Base-by-base conservation (phyloP, 1,284 basidiomycete species). In the Moesziomyces antarcticus region DNA sequence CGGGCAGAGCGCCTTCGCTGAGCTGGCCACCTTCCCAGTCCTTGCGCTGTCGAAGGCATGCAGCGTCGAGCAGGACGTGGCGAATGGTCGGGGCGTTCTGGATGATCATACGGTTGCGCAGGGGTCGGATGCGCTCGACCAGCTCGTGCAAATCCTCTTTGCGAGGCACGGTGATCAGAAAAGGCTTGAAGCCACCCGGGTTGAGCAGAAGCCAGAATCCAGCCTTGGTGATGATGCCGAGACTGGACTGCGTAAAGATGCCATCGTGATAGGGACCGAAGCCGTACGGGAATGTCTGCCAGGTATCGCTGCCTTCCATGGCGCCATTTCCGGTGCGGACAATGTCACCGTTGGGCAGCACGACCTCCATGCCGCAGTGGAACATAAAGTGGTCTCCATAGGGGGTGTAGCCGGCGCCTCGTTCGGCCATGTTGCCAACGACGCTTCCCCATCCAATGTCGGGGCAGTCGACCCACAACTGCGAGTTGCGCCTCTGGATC, bases 151-250 rank as follows among this genome's bases (percentile, higher is more conserved):
- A 54, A 35, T 79, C 66, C 7, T 73, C 70, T 35, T 68, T 56
- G 53, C 54, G 44, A 25, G 46, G 56, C 48, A 79, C 62, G 18
- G 77, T 74, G 50, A 76, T 63, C 21, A 73, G 51, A 67, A 77
- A 79, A 27, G 77, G 77, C 40, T 70, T 51, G 30, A 60, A 56
- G 1, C 77, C 77, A 5, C 60, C 66, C 0, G 77, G 77, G 41
- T 71, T 57, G 5, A 70, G 77, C 74, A 79, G 74, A 1, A 79
- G 60, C 61, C 73, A 78, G 37, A 79, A 50, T 21, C 77, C 77
- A 42, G 64, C 61, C 41, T 71, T 77, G 9, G 76, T 79, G 9
- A 56, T 49, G 47, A 61, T 61, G 25, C 56, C 52, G 20, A 54
- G 35, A 47, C 70, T 73, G 27, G 53, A 50, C 49, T 79, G 77